Evolutionary conservation across 2,329 filamentous ascomycete species (phyloP), one percentile per base, ranked within the genome.

Genomic region (Aspergillus sojae): DNA sequence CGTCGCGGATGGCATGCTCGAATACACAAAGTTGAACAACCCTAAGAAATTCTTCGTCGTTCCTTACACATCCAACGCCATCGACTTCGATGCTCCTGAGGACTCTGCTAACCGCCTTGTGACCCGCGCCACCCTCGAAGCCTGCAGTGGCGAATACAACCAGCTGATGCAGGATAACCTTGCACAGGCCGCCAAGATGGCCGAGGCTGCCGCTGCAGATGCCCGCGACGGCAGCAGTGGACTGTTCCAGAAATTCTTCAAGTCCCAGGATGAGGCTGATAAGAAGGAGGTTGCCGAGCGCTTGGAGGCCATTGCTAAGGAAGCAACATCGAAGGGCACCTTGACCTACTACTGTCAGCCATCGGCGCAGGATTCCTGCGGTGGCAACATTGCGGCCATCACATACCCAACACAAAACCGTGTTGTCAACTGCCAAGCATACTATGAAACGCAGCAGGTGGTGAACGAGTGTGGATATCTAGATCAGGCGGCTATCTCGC

Each of bases 181-280:
- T 26, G 14, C 21, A 2, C 66, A 65, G 16, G 66, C 60, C 10
- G 60, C 62, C 11, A 34, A 64, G 32, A 68, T 68, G 66, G 66
- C 66, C 30, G 58, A 45, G 7, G 62, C 61, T 1, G 66, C 57
- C 2, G 64, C 66, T 9, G 39, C 54, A 0, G 66, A 68, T 21
- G 66, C 66, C 0, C 65, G 66, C 14, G 57, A 58, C 3, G 61
- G 59, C 19, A 53, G 21, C 16, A 61, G 45, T 28, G 39, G n/a
- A 3, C 54, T 64, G 43, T 65, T 68, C 55, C 16, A 67, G 43
- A 68, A 65, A 28, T 67, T 62, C 59, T 68, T 68, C 61, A 68
- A 60, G 59, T 61, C 65, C n/a, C 57, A 57, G 16, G 30, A 41
- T n/a, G 28, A 65, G 41, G 34, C 52, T 0, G 62, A 60, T 21